Evolutionary conservation across 768 basidiomycete genomes (phyloP), one percentile per base, ranked within the genome.

Genomic region (Suillus weaverae): DNA sequence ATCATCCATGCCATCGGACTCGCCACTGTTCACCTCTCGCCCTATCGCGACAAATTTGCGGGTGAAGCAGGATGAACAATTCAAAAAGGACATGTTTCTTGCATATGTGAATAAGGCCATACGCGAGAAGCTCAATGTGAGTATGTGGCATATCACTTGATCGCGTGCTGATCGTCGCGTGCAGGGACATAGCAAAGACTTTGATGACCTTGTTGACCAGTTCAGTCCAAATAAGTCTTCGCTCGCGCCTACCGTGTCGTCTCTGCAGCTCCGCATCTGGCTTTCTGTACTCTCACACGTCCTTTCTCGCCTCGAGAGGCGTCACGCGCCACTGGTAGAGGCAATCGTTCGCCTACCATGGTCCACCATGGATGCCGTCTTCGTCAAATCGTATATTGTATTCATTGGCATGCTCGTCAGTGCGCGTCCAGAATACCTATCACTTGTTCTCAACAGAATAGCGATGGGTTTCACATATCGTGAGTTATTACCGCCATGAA

Each of bases 381-480:
- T 97, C 68, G 95, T 96, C 61, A 91, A 90, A 76, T 88, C 89
- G 5, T 98, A 97, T 78, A 90, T 89, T 36, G 85, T 90, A 41
- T 97, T 97, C 74, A 86, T 95, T 56, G 92, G 94, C 33, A 93
- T 96, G 81, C 86, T 99, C 46, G 85, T 97, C 69, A 94, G 92
- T 66, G 94, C 97, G 30, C 81, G 91, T 66, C 93, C 96, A 65
- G 94, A 97, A 78, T 98, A 97, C 77, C 83, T 97, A 38, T 90
- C 89, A 30, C 83, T 91, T 61, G 88, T 98, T 7, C 86, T 98
- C 6, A 83, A 84, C 64, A 95, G 86, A 78, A 88, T 92, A 46
- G 86, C 94, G 14, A 88, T 89, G 62, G 94, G 94, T 13, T 88
- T 99, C 68, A 94, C 94, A 8, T 89, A 91, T 81, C 94, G 96